Conservation (phyloP, 2,329 filamentous ascomycete species). For the Cordyceps fumosorosea region DNA sequence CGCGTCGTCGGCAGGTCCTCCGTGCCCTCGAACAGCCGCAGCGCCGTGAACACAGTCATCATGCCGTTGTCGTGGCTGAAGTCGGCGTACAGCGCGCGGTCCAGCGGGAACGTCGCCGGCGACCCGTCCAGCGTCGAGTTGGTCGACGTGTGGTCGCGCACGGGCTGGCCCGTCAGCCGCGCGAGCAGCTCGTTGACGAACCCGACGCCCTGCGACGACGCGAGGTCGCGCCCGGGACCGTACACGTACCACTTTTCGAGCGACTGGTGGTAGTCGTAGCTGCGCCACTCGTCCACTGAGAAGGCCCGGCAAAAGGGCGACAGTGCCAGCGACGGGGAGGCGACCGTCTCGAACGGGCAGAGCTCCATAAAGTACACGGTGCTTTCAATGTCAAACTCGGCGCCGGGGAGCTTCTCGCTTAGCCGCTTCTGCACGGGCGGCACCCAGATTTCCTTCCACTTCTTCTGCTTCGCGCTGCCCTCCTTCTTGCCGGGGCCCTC, state of each 20-base stretch:
- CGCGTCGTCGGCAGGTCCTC: conserved; percentile 44
- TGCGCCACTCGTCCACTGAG: conserved; percentile 62
- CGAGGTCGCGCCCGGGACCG: conserved; percentile 68
- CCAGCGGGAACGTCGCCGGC: conserved; percentile 65
- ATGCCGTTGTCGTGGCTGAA: conserved; percentile 92
- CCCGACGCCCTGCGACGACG: conserved; percentile 78
- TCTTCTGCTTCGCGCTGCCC: conserved; percentile 43
- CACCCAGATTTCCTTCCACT: conserved; percentile 59
- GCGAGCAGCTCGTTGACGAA: conserved; percentile 85
- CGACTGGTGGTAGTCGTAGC: conserved; percentile 75
- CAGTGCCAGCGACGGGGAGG: conserved; percentile 39
- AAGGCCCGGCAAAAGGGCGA: conserved; percentile 76
- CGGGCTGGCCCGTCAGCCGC: conserved; percentile 62
- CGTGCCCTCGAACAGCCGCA: conserved; percentile 71
- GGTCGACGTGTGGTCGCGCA: conserved; percentile 66
- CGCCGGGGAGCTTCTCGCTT: conserved; percentile 61
- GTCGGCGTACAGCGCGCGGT: conserved; percentile 68
- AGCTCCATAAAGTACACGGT: conserved; percentile 77
- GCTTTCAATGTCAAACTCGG: conserved; percentile 55
- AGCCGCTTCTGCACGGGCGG: conserved; percentile 62
- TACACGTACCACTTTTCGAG: conserved; percentile 83
- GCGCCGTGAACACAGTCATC: conserved; percentile 64
- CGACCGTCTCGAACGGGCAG: conserved; percentile 79
- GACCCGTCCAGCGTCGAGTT: conserved; percentile 70
- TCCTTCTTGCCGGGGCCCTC: conserved; percentile 43